Conservation (phyloP, 2,329 filamentous ascomycete species). For the Ceratocystis cacaofunesta region DNA sequence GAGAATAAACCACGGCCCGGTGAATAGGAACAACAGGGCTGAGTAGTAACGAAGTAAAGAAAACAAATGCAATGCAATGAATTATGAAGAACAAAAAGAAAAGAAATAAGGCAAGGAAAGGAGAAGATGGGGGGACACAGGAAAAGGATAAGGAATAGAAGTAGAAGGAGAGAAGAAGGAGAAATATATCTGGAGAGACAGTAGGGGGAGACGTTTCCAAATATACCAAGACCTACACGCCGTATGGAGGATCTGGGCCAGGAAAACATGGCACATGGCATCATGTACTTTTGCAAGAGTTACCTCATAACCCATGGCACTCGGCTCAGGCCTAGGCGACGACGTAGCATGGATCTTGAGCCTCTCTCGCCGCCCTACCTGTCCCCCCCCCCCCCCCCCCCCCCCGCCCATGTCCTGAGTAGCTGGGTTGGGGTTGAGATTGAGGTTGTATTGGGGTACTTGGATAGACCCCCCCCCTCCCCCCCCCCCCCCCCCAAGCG, state of each 20-base stretch:
- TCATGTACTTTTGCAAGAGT: too few relatives aligned
- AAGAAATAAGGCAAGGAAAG: constrained; percentile 1
- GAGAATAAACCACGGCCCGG: background rate
- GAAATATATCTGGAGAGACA: background rate
- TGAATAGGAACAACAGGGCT: background rate
- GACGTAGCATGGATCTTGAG: background rate
- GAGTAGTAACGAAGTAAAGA: background rate
- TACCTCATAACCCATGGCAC: too few relatives aligned
- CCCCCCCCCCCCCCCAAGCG: background rate
- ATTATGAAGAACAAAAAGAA: background rate
- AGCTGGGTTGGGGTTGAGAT: too few relatives aligned
- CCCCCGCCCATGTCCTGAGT: too few relatives aligned
- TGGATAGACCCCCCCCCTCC: background rate
- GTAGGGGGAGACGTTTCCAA: background rate
- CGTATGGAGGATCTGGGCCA: too few relatives aligned
- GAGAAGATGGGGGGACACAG: background rate
- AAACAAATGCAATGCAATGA: background rate
- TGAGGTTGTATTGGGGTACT: too few relatives aligned
- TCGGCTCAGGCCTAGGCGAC: too few relatives aligned
- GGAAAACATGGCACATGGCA: too few relatives aligned
- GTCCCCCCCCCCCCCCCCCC: background rate
- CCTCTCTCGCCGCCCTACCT: background rate
- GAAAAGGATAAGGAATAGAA: background rate
- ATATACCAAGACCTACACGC: background rate
- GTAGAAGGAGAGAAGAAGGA: background rate